Conservation (phyloP, 805 yeast species). For the Wickerhamomyces ciferrii region DNA sequence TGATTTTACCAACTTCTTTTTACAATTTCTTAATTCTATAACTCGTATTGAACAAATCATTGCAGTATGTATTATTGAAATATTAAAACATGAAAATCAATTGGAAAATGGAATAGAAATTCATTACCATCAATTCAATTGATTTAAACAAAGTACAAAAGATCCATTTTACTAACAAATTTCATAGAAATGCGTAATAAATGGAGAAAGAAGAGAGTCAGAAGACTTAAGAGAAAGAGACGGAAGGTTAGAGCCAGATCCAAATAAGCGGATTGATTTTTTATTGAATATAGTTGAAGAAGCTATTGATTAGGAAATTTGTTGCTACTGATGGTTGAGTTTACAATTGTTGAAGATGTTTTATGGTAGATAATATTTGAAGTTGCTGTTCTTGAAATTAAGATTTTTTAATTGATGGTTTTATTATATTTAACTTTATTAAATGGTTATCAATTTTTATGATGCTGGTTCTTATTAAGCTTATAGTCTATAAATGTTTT, state of each 20-base stretch:
- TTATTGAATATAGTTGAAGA: conserved; percentile 1
- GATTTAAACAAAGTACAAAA: neutral
- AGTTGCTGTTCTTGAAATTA: neutral
- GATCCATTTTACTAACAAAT: conserved; percentile 8
- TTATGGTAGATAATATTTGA: neutral
- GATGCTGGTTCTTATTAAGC: conserved; percentile 11
- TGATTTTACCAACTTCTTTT: conserved; percentile 4
- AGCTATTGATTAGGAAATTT: neutral
- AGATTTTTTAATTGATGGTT: neutral
- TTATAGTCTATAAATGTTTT: neutral
- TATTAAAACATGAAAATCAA: neutral
- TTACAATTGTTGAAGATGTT: neutral
- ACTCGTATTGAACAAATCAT: conserved; percentile 17
- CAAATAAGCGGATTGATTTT: conserved; percentile 64
- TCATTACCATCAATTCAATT: neutral
- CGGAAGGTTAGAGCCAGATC: conserved; percentile 99
- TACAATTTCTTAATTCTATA: conserved; percentile 6
- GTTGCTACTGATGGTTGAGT: neutral
- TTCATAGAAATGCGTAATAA: conserved; percentile 75
- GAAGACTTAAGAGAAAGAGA: conserved; percentile 99
- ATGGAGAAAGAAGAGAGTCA: conserved; percentile 99
- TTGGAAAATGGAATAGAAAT: no score
- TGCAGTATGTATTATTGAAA: conserved; percentile 15
- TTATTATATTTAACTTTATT: neutral
- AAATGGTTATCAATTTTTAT: conserved; percentile 1